Evolutionary conservation across 768 basidiomycete genomes (phyloP).

Genomic region (Mycena haematopus): DNA sequence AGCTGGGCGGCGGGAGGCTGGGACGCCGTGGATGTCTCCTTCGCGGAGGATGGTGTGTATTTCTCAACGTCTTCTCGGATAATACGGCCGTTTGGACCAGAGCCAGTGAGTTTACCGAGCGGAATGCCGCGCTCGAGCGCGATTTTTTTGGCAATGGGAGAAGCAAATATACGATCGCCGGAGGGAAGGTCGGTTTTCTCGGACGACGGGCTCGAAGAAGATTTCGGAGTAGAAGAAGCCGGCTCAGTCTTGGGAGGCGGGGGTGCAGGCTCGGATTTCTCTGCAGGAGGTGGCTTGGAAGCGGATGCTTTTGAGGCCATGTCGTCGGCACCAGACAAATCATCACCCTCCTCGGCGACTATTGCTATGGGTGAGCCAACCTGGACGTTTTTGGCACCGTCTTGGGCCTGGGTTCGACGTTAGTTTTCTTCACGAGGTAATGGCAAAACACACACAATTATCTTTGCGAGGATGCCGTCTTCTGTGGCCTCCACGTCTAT

Average conservation of each 20-base stretch:
- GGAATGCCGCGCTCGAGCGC: constrained; percentile 95
- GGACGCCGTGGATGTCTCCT: constrained; percentile 51
- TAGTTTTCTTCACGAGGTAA: constrained; percentile 7
- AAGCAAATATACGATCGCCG: constrained; percentile 91
- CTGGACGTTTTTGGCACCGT: constrained; percentile 85
- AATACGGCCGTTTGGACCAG: constrained; percentile 94
- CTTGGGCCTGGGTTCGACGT: constrained; percentile 60
- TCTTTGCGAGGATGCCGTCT: constrained; percentile 95
- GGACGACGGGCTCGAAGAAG: constrained; percentile 35
- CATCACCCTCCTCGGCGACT: constrained; percentile 94
- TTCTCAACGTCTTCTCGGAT: constrained; percentile 94
- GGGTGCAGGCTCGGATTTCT: constrained; percentile 42
- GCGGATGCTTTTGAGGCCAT: constrained; percentile 69
- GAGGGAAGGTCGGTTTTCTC: constrained; percentile 57
- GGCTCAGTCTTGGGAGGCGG: constrained; percentile 49
- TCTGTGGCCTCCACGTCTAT: constrained; percentile 99
- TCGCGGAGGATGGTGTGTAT: constrained; percentile 65
- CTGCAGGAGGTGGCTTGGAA: constrained; percentile 40
- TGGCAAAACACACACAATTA: constrained; percentile 69
- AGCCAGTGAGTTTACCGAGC: constrained; percentile 86
- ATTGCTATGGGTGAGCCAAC: constrained; percentile 93
- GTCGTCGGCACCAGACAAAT: constrained; percentile 81
- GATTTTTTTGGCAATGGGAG: constrained; percentile 96
- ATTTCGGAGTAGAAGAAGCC: constrained; percentile 35
- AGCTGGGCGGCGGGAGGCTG: constrained; percentile 57